Evolutionary conservation across 176 grass and related monocot genomes (phyloP), one percentile per base, ranked within the genome.

Genomic region (Aegilops umbellulata): DNA sequence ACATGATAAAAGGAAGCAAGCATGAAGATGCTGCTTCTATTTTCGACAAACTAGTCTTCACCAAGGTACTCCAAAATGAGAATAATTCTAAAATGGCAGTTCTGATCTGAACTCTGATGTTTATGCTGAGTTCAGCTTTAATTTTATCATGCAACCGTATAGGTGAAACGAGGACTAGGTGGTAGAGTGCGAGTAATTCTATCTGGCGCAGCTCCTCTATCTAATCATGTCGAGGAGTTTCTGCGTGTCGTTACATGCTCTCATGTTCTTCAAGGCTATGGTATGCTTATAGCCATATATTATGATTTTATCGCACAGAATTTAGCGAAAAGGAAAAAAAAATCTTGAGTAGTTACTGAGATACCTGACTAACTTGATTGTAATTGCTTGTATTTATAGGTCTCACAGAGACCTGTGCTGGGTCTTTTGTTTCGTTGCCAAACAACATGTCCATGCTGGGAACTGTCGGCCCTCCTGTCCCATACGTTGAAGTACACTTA

Each of bases 251-350:
- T 96, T 53, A 89, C 97, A 80, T 95, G 97, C 80, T 85, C 97
- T 47, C 90, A 91, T 85, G 97, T 99, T 88, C 88, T 99, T 82
- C 97, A 99, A 86, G 97, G 97, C 79, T 99, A 99, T 39, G 97
- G 97, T 98, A 91, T 80, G 61, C 46, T 60, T 39, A 35, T 62
- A 65, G 78, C 31, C 24, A 79, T 70, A 62, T 72, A 53, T 73
- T 65, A 65, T 85, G 60, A 89, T 77, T 34, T 22, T 23, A 14
- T 76, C 30, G 22, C 47, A 57, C 46, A 17, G 30, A n/a, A 47
- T 61, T 67, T n/a, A 47, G 20, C 1, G 60, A 65, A 84, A 53
- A 55, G 14, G 1, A 2, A 53, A 51, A 42, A 42, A 35, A 51
- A 30, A 66, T 32, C 2, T 58, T n/a, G 14, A 68, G 60, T 60